Base-by-base conservation (phyloP, 1,284 basidiomycete species). In the Heliocybe sulcata region DNA sequence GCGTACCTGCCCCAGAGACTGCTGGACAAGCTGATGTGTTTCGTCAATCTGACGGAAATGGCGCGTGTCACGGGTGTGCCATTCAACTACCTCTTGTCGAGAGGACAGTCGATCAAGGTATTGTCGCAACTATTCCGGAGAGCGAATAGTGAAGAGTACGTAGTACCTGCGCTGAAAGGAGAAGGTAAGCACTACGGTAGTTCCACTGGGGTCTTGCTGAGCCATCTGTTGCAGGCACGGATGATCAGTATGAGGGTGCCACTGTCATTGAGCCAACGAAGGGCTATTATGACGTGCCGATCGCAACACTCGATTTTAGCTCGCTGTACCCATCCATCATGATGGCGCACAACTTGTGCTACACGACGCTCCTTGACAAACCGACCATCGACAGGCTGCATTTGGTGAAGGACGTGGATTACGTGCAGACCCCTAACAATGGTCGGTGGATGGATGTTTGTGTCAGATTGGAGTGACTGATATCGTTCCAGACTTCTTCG, bases 331-430 rank as follows among this genome's bases (percentile, higher is more conserved):
- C 94, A 0, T 98, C 95, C 0, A 98, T 98, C 72, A 98, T 98
- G 94, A 97, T 97, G 94, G 95, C 94, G 0, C 95, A 98, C 68
- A 98, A 98, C 66, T 74, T 98, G 1, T 98, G 94, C 69, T 98
- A 98, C 65, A 97, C 95, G 0, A 96, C 95, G 0, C 75, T 97
- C 14, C 69, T 96, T 22, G 90, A 96, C 60, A 90, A 85, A 65
- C 55, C 60, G 2, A 89, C 86, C 0, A 87, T 94, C 19, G 88
- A 93, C 20, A 81, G 88, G 14, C 72, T 97, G 4, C 72, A 77
- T 9, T 76, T 98, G 16, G 79, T 84, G 19, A 91, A 90, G 65
- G 91, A 90, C 58, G 77, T 85, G n/a, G 95, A 98, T 67, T 94
- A 92, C 63, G 83, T 88, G 54, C 83, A 85, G 65, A 97, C 94